phyloP scores from a whole-genome alignment of 257 asterid genomes.

The Solanum bulbocastanum region DNA sequence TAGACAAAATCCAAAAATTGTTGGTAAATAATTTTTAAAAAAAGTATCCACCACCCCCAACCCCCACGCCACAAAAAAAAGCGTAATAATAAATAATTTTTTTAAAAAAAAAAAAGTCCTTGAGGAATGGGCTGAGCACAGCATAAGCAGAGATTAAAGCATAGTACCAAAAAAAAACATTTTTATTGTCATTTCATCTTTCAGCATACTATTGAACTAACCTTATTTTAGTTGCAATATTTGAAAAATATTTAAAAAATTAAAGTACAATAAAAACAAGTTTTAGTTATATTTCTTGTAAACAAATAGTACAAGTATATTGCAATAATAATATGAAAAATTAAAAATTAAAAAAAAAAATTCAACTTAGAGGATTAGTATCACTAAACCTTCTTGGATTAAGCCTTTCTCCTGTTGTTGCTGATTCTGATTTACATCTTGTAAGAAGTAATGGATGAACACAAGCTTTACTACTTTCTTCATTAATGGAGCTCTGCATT shows the following conservation, averaged over 20 bases:
- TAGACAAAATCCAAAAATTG: background rate
- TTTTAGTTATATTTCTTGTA: background rate
- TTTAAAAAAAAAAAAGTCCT: background rate
- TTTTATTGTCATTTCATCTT: conserved; percentile 6
- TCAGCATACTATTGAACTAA: conserved; percentile 1
- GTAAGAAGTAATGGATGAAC: conserved; percentile 60
- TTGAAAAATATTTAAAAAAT: too few species aligned
- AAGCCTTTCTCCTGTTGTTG: conserved; percentile 62
- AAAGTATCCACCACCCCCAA: background rate
- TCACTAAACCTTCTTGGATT: conserved; percentile 35
- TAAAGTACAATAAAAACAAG: background rate
- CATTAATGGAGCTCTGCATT: background rate
- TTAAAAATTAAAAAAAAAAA: background rate
- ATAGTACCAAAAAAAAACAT: background rate
- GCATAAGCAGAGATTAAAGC: background rate
- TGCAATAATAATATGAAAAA: background rate
- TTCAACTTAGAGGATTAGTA: conserved; percentile 1
- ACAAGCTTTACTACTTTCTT: background rate
- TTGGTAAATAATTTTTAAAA: background rate
- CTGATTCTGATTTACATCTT: conserved; percentile 87
- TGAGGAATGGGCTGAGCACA: background rate
- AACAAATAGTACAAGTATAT: background rate
- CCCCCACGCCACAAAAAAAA: background rate
- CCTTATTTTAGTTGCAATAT: background rate
- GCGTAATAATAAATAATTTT: background rate